A percentile compares a stretch with the other conserved stretches of the same genome.
Evolutionary conservation across 2,329 filamentous ascomycete species (phyloP).

Genomic region (Anthostomella pinea): DNA sequence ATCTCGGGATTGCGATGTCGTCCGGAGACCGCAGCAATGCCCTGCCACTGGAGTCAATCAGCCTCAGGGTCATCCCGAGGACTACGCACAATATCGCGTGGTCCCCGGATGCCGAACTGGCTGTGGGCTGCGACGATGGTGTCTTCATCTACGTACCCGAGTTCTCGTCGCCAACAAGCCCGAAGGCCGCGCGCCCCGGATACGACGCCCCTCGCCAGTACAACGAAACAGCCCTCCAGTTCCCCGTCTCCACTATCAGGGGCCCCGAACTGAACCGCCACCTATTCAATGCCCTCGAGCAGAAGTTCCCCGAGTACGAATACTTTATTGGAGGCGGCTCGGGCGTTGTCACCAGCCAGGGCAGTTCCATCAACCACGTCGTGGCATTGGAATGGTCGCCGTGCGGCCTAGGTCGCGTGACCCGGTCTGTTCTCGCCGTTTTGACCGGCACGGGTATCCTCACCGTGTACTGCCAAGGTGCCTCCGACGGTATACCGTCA

Average conservation of each 20-base stretch:
- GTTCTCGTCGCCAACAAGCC: constrained; percentile 27
- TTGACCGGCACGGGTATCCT: constrained; percentile 50
- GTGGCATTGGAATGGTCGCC: constrained; percentile 57
- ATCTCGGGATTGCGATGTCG: no score
- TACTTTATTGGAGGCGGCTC: constrained; percentile 43
- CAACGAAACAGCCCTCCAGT: constrained; percentile 31
- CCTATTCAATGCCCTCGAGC: constrained; percentile 26
- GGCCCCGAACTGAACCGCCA: constrained; percentile 28
- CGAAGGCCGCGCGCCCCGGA: constrained; percentile 2
- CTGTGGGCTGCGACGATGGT: constrained; percentile 55
- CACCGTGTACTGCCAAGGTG: constrained; percentile 50
- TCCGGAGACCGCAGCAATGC: constrained; percentile 30
- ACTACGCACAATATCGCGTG: constrained; percentile 46
- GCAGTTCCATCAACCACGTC: constrained; percentile 53
- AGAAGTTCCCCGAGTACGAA: constrained; percentile 27
- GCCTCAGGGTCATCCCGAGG: constrained; percentile 42
- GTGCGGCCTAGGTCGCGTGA: constrained; percentile 52
- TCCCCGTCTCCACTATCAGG: constrained; percentile 28
- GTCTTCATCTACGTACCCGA: constrained; percentile 51
- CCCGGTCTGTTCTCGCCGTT: constrained; percentile 49
- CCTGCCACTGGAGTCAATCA: constrained; percentile 46
- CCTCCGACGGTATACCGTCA: constrained; percentile 20
- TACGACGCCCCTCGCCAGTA: constrained; percentile 27
- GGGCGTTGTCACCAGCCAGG: constrained; percentile 45
- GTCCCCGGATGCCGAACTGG: constrained; percentile 58